A percentile compares a stretch with the other conserved stretches of the same genome.
Conservation (phyloP, 108 stramenopile species). For the Phaeodactylum tricornutum region DNA sequence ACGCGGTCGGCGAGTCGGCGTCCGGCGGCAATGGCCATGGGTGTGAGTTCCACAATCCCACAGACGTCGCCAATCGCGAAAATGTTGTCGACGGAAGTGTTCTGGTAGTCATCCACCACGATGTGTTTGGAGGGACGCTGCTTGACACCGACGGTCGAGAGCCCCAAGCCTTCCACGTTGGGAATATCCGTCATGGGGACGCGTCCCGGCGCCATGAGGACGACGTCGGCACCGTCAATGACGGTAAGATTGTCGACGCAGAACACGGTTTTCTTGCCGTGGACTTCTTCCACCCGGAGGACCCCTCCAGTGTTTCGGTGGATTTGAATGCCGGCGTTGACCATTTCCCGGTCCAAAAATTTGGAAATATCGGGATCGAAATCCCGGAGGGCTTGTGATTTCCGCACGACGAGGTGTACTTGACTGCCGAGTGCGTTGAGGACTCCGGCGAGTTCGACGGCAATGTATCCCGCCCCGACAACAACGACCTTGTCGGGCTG, state of each 20-base stretch:
- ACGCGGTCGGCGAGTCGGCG: constrained; percentile 83
- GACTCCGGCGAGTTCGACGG: constrained; percentile 90
- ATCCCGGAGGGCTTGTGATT: constrained; percentile 47
- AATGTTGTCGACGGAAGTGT: constrained; percentile 68
- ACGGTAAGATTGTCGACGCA: constrained; percentile 35
- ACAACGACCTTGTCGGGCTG: constrained; percentile 81
- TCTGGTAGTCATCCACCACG: constrained; percentile 75
- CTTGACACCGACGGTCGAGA: constrained; percentile 55
- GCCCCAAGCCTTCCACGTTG: constrained; percentile 41
- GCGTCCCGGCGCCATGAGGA: constrained; percentile 79
- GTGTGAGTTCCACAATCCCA: constrained; percentile 82
- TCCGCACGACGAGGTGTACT: constrained; percentile 50
- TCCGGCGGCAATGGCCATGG: constrained; percentile 91
- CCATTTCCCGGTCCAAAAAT: constrained; percentile 61
- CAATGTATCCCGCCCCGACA: constrained; percentile 97
- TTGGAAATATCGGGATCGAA: constrained; percentile 82
- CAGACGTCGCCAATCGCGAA: constrained; percentile 91
- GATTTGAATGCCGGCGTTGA: constrained; percentile 48
- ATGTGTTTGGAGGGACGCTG: constrained; percentile 26
- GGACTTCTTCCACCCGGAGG: constrained; percentile 35
- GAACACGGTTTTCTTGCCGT: constrained; percentile 50
- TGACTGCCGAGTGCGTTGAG: constrained; percentile 70
- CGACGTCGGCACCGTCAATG: constrained; percentile 59
- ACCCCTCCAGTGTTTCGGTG: constrained; percentile 66
- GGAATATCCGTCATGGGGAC: constrained; percentile 49